These are phyloP conservation scores for Aureobasidium sp. DNA, from an alignment of 2,329 filamentous ascomycete species.

Conservation along the genomic window DNA sequence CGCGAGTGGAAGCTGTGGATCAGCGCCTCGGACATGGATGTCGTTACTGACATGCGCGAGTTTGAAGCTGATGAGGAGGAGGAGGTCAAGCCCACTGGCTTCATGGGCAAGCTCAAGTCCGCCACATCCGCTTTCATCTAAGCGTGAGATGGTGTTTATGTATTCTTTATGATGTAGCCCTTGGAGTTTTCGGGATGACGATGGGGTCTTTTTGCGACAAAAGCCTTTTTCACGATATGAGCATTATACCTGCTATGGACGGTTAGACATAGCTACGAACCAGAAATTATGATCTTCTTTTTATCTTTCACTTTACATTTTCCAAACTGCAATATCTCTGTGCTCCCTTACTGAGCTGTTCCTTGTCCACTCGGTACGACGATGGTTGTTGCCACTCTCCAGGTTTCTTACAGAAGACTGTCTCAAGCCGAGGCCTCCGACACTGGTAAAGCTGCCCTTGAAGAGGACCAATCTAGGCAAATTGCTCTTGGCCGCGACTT, in stretches of 20 bases:
- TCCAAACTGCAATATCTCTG: not conserved
- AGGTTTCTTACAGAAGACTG: no score
- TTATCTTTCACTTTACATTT: not conserved
- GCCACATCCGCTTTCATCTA: constrained; percentile 3
- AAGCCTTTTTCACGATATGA: constrained; percentile 2
- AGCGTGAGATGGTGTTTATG: not conserved
- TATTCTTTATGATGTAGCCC: not conserved
- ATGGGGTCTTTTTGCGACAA: not conserved
- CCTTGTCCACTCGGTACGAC: not conserved
- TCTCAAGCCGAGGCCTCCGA: no score
- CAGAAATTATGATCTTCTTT: not conserved
- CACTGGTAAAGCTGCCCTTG: no score
- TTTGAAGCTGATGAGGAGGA: constrained; percentile 8
- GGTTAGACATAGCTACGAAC: constrained; percentile 1
- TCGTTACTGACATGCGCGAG: constrained; percentile 18
- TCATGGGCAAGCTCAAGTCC: constrained; percentile 2
- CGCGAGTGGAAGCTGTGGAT: constrained; percentile 18
- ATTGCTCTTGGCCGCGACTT: no score
- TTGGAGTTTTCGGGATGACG: not conserved
- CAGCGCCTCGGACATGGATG: constrained; percentile 21
- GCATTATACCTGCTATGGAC: constrained; percentile 1
- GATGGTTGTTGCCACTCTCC: no score
- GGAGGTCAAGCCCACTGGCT: not conserved
- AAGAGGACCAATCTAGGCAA: no score
- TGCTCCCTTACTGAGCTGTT: not conserved